Percentiles rank a stretch among this genome's conserved stretches.
These are phyloP conservation scores for Trichodelitschia bisporula DNA, from an alignment of 495 filamentous ascomycete genomes.

Conservation along the genomic window DNA sequence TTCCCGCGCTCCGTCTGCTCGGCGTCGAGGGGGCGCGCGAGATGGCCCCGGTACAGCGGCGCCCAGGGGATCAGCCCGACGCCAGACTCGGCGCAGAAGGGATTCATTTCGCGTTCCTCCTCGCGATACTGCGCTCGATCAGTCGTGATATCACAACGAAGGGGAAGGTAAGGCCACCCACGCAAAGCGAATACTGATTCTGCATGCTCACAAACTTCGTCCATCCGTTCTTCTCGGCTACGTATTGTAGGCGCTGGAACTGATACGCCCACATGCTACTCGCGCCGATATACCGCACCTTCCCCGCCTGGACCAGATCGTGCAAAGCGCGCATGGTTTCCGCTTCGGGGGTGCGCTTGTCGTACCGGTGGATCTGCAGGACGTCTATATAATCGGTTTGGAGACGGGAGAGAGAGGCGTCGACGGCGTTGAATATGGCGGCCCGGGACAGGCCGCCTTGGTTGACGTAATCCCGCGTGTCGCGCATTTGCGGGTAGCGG, in stretches of 20 bases:
- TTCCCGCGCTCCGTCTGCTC: slow-evolving; percentile 7
- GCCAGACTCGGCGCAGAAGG: slow-evolving; percentile 15
- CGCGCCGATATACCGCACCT: slow-evolving; percentile 18
- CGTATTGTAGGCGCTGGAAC: slow-evolving; percentile 14
- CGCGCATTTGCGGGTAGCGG: slow-evolving; percentile 1
- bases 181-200: slow-evolving; percentile 18
- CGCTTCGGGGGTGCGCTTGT: slow-evolving; percentile 8
- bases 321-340: slow-evolving; percentile 17
- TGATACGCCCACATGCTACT: slow-evolving; percentile 16
- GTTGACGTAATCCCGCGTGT: slow-evolving; percentile 22
- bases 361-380: slow-evolving; percentile 15
- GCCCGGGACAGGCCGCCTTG: slow-evolving; percentile 14
- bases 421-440: slow-evolving; percentile 13
- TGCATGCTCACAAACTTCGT: slow-evolving; percentile 20
- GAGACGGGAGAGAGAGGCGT: slow-evolving; percentile 9
- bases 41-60: slow-evolving; percentile 15
- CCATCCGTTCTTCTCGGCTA: slow-evolving; percentile 19
- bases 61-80: slow-evolving; percentile 9
- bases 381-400: slow-evolving; percentile 12
- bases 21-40: slow-evolving; percentile 15
- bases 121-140: slow-evolving; percentile 18
- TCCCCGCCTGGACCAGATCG: slow-evolving; percentile 15
- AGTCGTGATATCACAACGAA: too few species aligned
- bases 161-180: too few species aligned
- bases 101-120: slow-evolving; percentile 18